Base-by-base conservation (phyloP, 2,329 filamentous ascomycete species). In the Cercospora nicotianae region DNA sequence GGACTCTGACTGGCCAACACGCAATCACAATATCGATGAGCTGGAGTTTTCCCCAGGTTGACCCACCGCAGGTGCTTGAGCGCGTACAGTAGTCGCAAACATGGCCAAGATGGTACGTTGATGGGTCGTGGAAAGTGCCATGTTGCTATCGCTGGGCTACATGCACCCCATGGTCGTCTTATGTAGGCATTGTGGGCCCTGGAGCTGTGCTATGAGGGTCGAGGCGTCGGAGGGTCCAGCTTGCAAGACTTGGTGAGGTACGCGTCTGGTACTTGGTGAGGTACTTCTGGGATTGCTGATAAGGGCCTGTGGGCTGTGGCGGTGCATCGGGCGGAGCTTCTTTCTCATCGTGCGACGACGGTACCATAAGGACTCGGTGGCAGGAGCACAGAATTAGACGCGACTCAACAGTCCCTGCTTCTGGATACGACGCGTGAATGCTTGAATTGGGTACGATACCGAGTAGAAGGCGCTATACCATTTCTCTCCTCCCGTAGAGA, bases 131-230 rank as follows among this genome's bases (percentile, higher is more conserved):
- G 28, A 26, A 12, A 26, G 33, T 28, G 36, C 28, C 26, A 31
- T 28, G 28, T 28, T 57, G 53, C 53, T 57, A 28, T 28, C 28
- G 26, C 10, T 57, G 53, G 26, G 31, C 23, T 48, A 18, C 53
- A 70, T 70, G 69, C 59, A 68, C 66, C 64, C 66, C 69, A 68
- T 67, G 60, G 58, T 20, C 20, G 60, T 63, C 63, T 67, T 64
- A 67, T 70, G 70, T 72, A 67, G 60, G 60, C 59, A 33, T 69
- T 67, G 71, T 70, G 71, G 70, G 65, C 60, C 70, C 60, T 58
- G 30, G 8, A 65, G 60, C 64, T 65, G 65, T 64, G 51, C 60
- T 33, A 63, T 63, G 63, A 67, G 53, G 65, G 63, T 67, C 65
- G 65, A 63, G 57, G 64, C 68, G 64, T 69, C 63, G 33, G 42